Evolutionary conservation across 2,329 filamentous ascomycete genomes (phyloP), one percentile per base, ranked within the genome.

Genomic region (Podosphaera xanthii): DNA sequence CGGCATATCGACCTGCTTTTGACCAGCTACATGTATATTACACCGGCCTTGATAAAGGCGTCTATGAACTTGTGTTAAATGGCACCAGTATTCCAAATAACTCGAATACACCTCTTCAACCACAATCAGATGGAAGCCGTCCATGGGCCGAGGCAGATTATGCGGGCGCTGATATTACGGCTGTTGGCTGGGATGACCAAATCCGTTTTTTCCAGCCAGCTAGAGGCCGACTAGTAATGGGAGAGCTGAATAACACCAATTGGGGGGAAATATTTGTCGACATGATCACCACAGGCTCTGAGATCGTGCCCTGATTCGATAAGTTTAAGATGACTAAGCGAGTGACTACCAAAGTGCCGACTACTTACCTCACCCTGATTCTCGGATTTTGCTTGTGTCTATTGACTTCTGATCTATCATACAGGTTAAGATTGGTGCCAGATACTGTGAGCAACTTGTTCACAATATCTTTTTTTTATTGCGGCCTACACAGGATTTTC

Each of bases 21-120:
- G 62, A 65, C 35, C 61, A 64, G 58, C 54, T 65, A 0, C 64
- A 63, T 48, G 60, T 65, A 30, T 65, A 63, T 60, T 65, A 64
- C 44, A 65, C 63, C 2, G 64, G 64, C 2, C 56, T 62, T 5
- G 64, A 65, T 46, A 33, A 38, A 30, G 57, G 62, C 3, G 60
- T 64, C 42, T 65, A 65, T 36, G 62, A 65, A 57, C 62, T 64
- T 46, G 53, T 65, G 7, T 30, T 55, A 38, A 55, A 55, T 55
- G 63, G 63, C 8, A 60, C 53, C 3, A 59, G 59, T 7, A 60
- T 59, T 9, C 62, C 63, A 22, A 59, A 58, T 0, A 60, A 50
- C 2, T 52, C 49, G 8, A 61, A 60, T 4, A 62, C 61, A 1
- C 38, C 44, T 7, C 65, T 60, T 59, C 50, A 55, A 4, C 14